Percentiles rank a stretch among this genome's conserved stretches.
These are phyloP conservation scores for Magnaporthiopsis rhizophila DNA, from an alignment of 2,329 filamentous ascomycete species.

Conservation along the genomic window DNA sequence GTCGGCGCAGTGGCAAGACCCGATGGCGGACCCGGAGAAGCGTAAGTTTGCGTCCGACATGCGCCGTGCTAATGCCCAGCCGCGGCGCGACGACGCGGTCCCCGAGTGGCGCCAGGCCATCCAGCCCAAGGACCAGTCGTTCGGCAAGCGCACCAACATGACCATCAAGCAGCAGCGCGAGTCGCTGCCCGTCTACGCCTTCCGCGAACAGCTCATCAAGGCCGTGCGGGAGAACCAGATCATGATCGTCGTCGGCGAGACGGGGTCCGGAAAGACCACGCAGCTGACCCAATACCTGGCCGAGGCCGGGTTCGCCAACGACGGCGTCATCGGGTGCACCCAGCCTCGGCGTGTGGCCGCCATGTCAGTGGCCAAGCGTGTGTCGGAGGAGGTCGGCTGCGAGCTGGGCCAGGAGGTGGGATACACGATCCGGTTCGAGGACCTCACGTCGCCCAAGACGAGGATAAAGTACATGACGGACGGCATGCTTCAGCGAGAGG, in stretches of 20 bases:
- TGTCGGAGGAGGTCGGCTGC: slow-evolving; percentile 91
- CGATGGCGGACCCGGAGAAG: slow-evolving; percentile 81
- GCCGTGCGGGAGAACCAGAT: slow-evolving; percentile 84
- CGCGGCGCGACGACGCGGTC: slow-evolving; percentile 56
- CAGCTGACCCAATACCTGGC: slow-evolving; percentile 93
- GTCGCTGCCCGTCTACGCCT: slow-evolving; percentile 79
- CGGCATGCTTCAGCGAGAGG: slow-evolving; percentile 94
- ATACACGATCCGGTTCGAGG: slow-evolving; percentile 96
- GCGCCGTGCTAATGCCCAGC: slow-evolving; percentile 53
- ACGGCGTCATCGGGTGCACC: slow-evolving; percentile 89
- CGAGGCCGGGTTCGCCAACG: slow-evolving; percentile 80
- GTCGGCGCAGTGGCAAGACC: slow-evolving; percentile 89
- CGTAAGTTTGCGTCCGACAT: slow-evolving; percentile 85
- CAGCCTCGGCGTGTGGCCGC: slow-evolving; percentile 95
- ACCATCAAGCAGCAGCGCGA: slow-evolving; percentile 94
- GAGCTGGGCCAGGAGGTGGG: slow-evolving; percentile 86
- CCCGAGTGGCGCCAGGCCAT: slow-evolving; percentile 91
- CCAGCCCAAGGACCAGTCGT: slow-evolving; percentile 67
- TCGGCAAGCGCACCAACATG: slow-evolving; percentile 81
- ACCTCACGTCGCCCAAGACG: slow-evolving; percentile 78
- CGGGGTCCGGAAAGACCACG: slow-evolving; percentile 94
- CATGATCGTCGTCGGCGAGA: slow-evolving; percentile 93
- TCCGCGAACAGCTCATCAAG: slow-evolving; percentile 79
- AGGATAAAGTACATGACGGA: slow-evolving; percentile 99
- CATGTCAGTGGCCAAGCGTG: slow-evolving; percentile 96